phyloP scores from a whole-genome alignment of 2,329 filamentous ascomycete species.

The Elsinoe arachidis region DNA sequence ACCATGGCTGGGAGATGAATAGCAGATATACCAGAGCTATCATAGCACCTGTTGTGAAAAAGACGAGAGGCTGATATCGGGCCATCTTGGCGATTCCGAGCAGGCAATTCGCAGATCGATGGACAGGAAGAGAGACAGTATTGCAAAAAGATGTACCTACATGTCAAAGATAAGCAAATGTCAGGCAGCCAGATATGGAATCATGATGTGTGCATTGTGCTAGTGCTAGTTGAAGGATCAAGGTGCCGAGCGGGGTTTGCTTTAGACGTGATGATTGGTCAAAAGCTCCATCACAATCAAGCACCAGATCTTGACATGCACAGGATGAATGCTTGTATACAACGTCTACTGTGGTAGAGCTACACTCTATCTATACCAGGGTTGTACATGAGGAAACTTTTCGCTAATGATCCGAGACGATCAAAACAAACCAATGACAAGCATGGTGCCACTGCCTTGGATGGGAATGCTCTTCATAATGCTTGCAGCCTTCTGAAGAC shows the following conservation, averaged over 20 bases:
- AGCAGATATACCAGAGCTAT: slow-evolving; percentile 1
- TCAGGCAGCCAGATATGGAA: not conserved
- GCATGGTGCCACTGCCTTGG: not conserved
- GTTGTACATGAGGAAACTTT: not conserved
- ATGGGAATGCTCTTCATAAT: not conserved
- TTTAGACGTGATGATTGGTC: not conserved
- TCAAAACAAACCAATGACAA: slow-evolving; percentile 5
- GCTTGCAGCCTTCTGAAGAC: slow-evolving; percentile 2
- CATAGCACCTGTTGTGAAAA: not conserved
- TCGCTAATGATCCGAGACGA: not conserved
- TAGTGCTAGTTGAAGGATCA: not conserved
- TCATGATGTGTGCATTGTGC: not conserved
- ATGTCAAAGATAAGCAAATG: not conserved
- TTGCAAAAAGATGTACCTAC: not conserved
- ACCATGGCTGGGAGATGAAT: slow-evolving; percentile 4
- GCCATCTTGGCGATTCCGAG: not conserved
- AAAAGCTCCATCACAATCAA: not conserved
- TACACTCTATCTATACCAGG: not conserved
- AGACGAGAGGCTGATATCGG: not conserved
- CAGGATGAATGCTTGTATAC: not conserved
- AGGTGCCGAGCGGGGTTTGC: not conserved
- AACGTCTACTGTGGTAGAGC: not conserved
- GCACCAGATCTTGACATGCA: not conserved
- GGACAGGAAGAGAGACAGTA: not conserved
- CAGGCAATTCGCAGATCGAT: not conserved